phyloP scores from a whole-genome alignment of 2,329 filamentous ascomycete species.

The Bipolaris sorokiniana region DNA sequence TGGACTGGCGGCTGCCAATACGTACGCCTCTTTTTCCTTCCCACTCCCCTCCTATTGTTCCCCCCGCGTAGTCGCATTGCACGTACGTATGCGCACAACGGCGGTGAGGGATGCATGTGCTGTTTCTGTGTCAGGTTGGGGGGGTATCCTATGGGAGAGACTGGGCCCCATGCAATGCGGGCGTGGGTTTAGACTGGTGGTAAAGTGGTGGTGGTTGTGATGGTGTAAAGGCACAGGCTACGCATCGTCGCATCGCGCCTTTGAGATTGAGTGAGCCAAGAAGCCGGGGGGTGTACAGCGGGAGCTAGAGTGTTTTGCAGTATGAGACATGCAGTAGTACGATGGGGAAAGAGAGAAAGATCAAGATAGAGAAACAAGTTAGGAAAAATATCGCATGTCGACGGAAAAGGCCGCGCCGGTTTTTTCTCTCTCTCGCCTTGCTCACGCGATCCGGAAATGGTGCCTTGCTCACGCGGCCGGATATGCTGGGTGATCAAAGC shows the following conservation, averaged over 20 bases:
- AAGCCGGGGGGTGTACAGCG: not conserved
- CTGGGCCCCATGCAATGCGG: not conserved
- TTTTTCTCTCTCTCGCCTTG: too few species aligned
- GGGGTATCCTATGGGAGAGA: not conserved
- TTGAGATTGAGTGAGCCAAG: not conserved
- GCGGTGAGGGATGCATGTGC: slow-evolving; percentile 6
- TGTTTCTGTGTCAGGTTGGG: not conserved
- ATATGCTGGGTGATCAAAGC: not conserved
- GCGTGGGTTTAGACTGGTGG: not conserved
- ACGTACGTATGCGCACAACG: not conserved
- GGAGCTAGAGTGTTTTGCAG: not conserved
- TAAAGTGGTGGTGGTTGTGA: not conserved
- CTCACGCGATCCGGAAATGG: too few species aligned
- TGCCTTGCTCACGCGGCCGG: not conserved
- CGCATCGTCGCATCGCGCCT: not conserved
- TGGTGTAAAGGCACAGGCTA: not conserved
- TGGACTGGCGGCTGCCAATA: not conserved
- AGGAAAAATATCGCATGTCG: too few species aligned
- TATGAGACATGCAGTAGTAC: not conserved
- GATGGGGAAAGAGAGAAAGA: too few species aligned
- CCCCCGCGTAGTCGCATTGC: not conserved
- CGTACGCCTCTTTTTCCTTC: not conserved
- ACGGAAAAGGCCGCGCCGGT: too few species aligned
- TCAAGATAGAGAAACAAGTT: too few species aligned
- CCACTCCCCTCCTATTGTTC: not conserved